Percentiles rank a stretch among this genome's conserved stretches.
Evolutionary conservation across 2,329 filamentous ascomycete genomes (phyloP).

Genomic region (Ophiosphaerella herpotricha): DNA sequence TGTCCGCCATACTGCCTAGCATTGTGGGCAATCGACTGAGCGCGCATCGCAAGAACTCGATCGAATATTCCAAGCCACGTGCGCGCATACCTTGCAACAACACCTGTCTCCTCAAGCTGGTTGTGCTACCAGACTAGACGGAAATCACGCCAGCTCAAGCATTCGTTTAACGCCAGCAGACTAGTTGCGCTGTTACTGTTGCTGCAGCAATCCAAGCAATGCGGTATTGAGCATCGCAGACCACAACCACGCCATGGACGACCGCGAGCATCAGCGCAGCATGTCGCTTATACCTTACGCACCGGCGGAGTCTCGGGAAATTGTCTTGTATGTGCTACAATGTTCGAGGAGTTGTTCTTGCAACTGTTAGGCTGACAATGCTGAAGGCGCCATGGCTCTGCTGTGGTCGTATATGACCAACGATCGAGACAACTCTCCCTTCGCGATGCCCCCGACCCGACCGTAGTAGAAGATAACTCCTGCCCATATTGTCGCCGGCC

Average conservation of each 20-base stretch:
- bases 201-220: conserved; percentile 8
- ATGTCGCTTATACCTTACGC: conserved; percentile 79
- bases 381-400: conserved; percentile 83
- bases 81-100: conserved; percentile 20
- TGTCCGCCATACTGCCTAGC: conserved; percentile 9
- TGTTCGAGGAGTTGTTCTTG: not conserved
- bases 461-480: conserved; percentile 64
- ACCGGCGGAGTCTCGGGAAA: conserved; percentile 72
- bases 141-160: conserved; percentile 6
- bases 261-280: conserved; percentile 40
- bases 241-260: conserved; percentile 27
- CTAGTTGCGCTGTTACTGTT: conserved; percentile 9
- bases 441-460: conserved; percentile 61
- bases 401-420: conserved; percentile 88
- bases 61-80: conserved; percentile 17
- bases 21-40: conserved; percentile 23
- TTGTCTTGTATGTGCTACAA: conserved; percentile 70
- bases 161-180: conserved; percentile 1
- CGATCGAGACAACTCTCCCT: conserved; percentile 84
- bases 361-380: conserved; percentile 16
- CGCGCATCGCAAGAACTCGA: conserved; percentile 2
- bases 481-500: conserved; percentile 93
- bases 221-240: conserved; percentile 3
- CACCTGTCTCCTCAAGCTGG: not conserved
- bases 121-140: not conserved